Evolutionary conservation across 164 flowering plant genomes (phyloP).

Genomic region (Sedum album): DNA sequence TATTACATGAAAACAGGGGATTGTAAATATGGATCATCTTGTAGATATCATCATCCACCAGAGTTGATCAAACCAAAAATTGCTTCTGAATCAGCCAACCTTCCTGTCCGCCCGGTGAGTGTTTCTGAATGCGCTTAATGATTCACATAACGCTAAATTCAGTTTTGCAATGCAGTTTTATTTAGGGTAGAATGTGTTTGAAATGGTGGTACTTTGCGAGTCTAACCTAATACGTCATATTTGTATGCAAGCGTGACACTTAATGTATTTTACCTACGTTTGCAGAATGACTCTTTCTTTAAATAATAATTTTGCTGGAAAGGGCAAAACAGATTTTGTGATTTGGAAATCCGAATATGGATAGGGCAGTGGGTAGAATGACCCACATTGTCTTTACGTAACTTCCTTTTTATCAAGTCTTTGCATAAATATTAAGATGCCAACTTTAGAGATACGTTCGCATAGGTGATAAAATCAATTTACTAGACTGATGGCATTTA

Average conservation of each 20-base stretch:
- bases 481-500: too few species aligned
- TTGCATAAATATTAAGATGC: background rate
- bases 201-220: too few species aligned
- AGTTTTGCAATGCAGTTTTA: too few species aligned
- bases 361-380: background rate
- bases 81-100: constrained; percentile 57
- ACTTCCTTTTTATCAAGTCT: background rate
- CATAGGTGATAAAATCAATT: background rate
- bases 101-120: constrained; percentile 81
- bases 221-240: too few species aligned
- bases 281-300: too few species aligned
- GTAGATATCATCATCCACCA: constrained; percentile 84
- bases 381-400: background rate
- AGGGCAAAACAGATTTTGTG: background rate
- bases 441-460: background rate
- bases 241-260: too few species aligned
- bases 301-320: constrained; percentile 5
- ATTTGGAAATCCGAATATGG: background rate
- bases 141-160: background rate
- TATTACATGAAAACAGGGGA: constrained; percentile 81
- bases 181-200: too few species aligned
- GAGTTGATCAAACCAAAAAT: constrained; percentile 36
- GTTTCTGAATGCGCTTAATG: background rate
- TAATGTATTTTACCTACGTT: too few species aligned
- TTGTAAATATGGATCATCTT: constrained; percentile 81